Evolutionary conservation across 2,329 filamentous ascomycete species (phyloP), one percentile per base, ranked within the genome.

Genomic region (Akanthomyces dipterigenus): DNA sequence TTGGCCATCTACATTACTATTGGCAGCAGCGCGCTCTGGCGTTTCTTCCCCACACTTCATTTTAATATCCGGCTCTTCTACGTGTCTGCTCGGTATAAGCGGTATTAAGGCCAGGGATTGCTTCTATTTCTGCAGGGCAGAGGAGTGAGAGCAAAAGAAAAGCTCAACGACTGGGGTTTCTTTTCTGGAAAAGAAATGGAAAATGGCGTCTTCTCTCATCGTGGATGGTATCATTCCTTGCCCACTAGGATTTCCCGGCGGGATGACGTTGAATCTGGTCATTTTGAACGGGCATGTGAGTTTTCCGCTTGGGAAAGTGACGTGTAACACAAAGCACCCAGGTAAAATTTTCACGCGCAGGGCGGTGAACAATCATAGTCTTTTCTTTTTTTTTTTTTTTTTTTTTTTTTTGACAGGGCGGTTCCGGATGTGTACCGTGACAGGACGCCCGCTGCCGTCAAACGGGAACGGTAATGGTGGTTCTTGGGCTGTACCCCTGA

Each of bases 91-190:
- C 26, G 54, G 54, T 55, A 55, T 34, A 34, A 36, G 40, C n/a
- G 40, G 62, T 46, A 58, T 38, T 58, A 50, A 40, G 46, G 56
- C 16, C 51, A 54, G 53, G 36, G 53, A 55, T 65, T 65, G 31
- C 31, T 34, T 1, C 7, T 34, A 9, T 34, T 34, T 9, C 31
- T 34, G 16, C n/a, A 43, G 14, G 8, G 24, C 12, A 36, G n/a
- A 42, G 7, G 7, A 31, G 5, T 5, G 28, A 31, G 8, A 5
- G 31, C 6, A 34, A 34, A 11, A n/a, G n/a, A n/a, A n/a, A n/a
- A n/a, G n/a, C n/a, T n/a, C 14, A 31, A 50, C 2, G 26, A 50
- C 31, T 5, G 5, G n/a, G 12, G 18, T 51, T 34, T 34, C n/a
- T 20, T 22, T 20, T 11, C 20, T 26, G 26, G 16, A 51, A 34